These are phyloP conservation scores for Quercus berberidifolia DNA, from an alignment of 306 rosid genomes.

Conservation along the genomic window DNA sequence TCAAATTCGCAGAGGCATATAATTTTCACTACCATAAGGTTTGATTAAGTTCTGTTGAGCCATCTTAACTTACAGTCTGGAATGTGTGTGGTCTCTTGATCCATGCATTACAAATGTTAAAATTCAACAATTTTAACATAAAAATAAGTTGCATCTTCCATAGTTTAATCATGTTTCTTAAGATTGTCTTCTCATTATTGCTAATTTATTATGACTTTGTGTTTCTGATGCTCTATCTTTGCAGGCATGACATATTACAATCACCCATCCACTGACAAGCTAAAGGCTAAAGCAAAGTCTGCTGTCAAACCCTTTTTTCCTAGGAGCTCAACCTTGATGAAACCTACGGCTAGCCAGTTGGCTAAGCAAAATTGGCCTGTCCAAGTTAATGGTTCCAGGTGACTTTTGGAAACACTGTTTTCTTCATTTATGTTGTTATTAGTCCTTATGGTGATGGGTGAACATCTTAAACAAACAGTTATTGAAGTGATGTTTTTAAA, in stretches of 20 bases:
- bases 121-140: background rate
- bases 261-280: slow-evolving; percentile 23
- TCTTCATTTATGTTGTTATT: background rate
- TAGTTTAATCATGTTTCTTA: background rate
- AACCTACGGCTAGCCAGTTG: slow-evolving; percentile 90
- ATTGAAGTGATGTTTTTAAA: background rate
- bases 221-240: slow-evolving; percentile 8
- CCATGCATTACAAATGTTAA: slow-evolving; percentile 1
- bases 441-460: background rate
- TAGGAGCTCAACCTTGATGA: slow-evolving; percentile 83
- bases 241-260: slow-evolving; percentile 54
- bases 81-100: slow-evolving; percentile 10
- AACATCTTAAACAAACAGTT: background rate
- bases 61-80: background rate
- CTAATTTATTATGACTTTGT: background rate
- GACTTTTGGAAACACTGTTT: slow-evolving; percentile 20
- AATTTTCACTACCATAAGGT: slow-evolving; percentile 2
- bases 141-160: background rate
- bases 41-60: background rate
- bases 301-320: slow-evolving; percentile 29
- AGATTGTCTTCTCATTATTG: background rate
- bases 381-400: slow-evolving; percentile 62
- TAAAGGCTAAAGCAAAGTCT: slow-evolving; percentile 39
- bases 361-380: slow-evolving; percentile 66
- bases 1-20: slow-evolving; percentile 8